Conservation (phyloP, 2,329 filamentous ascomycete species). For the Pseudogymnoascus sp. region DNA sequence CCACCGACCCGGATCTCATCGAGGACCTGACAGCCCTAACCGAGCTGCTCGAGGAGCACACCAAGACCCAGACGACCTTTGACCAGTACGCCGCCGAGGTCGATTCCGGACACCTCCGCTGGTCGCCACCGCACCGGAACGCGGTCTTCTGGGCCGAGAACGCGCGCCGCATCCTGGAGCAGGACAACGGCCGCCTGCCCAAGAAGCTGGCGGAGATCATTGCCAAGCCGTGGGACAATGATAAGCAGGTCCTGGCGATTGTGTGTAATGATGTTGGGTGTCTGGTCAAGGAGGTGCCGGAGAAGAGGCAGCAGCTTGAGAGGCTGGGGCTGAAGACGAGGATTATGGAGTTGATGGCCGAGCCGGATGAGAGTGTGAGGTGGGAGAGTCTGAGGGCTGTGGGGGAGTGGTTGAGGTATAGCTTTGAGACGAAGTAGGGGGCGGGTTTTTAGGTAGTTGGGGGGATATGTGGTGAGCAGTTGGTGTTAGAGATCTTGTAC, state of each 20-base stretch:
- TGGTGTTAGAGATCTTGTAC: background rate
- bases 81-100: constrained; percentile 54
- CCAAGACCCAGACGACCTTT: constrained; percentile 49
- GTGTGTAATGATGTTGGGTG: constrained; percentile 65
- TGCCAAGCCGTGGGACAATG: constrained; percentile 57
- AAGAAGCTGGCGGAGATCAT: constrained; percentile 61
- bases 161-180: constrained; percentile 58
- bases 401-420: constrained; percentile 68
- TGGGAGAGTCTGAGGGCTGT: constrained; percentile 69
- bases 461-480: background rate
- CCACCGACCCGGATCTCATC: constrained; percentile 55
- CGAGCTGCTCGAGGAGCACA: constrained; percentile 58
- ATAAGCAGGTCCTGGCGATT: constrained; percentile 66
- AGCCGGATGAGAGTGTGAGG: constrained; percentile 59
- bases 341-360: constrained; percentile 66
- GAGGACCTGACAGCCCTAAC: constrained; percentile 54
- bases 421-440: constrained; percentile 41
- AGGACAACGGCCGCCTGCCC: constrained; percentile 55
- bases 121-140: constrained; percentile 68
- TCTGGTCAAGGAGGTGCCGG: constrained; percentile 62
- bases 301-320: constrained; percentile 57
- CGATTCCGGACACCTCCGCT: constrained; percentile 59
- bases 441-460: background rate
- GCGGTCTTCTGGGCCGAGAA: constrained; percentile 66
- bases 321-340: constrained; percentile 58